Evolutionary conservation across 2,329 filamentous ascomycete species (phyloP).

Genomic region (Fusarium cyanostomum): DNA sequence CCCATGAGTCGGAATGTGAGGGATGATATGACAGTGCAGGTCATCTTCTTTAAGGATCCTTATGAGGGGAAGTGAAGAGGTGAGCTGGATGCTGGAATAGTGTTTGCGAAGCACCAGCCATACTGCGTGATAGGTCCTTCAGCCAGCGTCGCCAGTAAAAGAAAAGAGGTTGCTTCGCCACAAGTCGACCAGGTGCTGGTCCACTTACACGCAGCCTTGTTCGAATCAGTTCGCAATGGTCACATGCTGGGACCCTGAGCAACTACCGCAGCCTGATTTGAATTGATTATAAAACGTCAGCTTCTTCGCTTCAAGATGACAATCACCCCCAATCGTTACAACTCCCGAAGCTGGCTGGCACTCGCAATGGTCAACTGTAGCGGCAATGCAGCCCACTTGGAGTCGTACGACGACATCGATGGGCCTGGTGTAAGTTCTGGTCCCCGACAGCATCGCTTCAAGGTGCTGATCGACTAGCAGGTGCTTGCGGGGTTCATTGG

Average conservation of each 20-base stretch:
- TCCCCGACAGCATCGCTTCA: too few relatives aligned
- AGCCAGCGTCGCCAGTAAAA: too few relatives aligned
- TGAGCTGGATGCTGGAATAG: background rate
- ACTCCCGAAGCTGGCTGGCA: too few relatives aligned
- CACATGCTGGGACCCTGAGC: too few relatives aligned
- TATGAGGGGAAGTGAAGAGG: constrained; percentile 75
- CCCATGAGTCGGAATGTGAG: constrained; percentile 72
- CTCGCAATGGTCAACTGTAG: background rate
- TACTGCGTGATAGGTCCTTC: background rate
- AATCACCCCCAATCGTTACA: too few relatives aligned
- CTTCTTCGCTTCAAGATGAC: background rate
- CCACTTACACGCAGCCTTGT: too few relatives aligned
- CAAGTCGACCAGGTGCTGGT: too few relatives aligned
- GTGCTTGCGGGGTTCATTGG: constrained; percentile 10
- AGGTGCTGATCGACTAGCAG: background rate
- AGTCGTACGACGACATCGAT: background rate
- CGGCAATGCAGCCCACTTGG: background rate
- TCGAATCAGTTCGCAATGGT: too few relatives aligned
- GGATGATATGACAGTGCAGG: constrained; percentile 86
- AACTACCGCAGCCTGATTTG: too few relatives aligned
- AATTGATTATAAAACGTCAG: too few relatives aligned
- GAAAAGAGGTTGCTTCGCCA: too few relatives aligned
- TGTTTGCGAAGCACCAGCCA: background rate
- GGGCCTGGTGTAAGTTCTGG: constrained; percentile 1
- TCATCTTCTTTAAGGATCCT: constrained; percentile 68